These are phyloP conservation scores for Russula sp. DNA, from an alignment of 768 basidiomycete genomes.

Conservation along the genomic window DNA sequence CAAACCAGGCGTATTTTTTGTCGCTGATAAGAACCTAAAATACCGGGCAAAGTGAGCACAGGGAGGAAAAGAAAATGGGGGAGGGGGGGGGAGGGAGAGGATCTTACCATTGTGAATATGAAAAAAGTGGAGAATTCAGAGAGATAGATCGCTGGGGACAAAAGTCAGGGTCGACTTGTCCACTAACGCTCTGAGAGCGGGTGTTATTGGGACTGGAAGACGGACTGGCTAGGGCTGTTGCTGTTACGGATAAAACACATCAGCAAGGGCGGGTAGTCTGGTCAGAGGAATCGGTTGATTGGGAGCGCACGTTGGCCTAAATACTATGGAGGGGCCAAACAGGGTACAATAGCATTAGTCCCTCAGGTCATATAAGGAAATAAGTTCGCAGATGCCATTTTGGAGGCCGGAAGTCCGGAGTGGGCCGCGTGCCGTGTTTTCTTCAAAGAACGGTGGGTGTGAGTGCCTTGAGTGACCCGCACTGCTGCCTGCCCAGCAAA, in stretches of 20 bases:
- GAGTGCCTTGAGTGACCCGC: background rate
- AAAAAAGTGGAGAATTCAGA: background rate
- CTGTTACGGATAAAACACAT: slow-evolving; percentile 19
- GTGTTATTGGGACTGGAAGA: slow-evolving; percentile 23
- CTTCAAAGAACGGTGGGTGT: background rate
- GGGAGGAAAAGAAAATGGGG: background rate
- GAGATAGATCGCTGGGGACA: slow-evolving; percentile 19
- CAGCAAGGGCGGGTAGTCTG: slow-evolving; percentile 18
- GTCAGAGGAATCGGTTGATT: background rate
- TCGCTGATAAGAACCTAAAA: slow-evolving; percentile 63
- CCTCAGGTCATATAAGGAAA: slow-evolving; percentile 1
- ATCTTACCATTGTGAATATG: slow-evolving; percentile 12
- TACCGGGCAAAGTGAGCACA: background rate
- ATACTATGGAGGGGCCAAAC: slow-evolving; percentile 14
- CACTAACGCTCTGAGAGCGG: slow-evolving; percentile 22
- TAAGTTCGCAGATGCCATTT: background rate
- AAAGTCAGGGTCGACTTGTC: slow-evolving; percentile 19
- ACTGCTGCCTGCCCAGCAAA: background rate
- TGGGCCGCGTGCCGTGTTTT: background rate
- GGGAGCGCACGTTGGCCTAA: slow-evolving; percentile 18
- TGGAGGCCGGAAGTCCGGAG: background rate
- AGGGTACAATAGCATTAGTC: slow-evolving; percentile 19
- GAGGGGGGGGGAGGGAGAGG: background rate
- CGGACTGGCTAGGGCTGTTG: slow-evolving; percentile 17
- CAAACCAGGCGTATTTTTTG: slow-evolving; percentile 69